Evolutionary conservation across 441 rosid species (phyloP), one percentile per base, ranked within the genome.

Genomic region (Gossypium gossypioides): DNA sequence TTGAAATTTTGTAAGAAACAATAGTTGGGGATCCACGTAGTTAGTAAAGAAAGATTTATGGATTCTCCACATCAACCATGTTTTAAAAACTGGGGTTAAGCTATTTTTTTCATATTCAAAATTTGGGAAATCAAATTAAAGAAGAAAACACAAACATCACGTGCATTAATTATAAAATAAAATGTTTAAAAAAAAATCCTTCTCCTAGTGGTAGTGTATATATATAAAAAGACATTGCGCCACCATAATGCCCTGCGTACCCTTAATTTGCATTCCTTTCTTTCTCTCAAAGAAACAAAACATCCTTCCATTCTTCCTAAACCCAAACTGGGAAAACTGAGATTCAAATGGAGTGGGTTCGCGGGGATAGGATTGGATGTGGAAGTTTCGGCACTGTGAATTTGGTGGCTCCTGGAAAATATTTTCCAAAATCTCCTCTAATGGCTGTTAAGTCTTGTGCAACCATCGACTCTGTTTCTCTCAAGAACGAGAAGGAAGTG

Each of bases 341-440:
- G 29, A 9, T 50, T 65, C 22, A 80, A 42, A 93, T 93, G 97
- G 91, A 93, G 79, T 93, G 97, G 97, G 68, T 89, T 74, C 86
- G 98, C 21, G 92, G 92, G 21, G 89, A 83, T 2, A 77, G 79
- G 21, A 81, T 93, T 42, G 98, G 98, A 6, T 76, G 61, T 51
- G 98, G 98, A 1, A 81, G 92, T 27, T 89, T 88, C 50, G 87
- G 92, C 0, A 82, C 85, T 0, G 88, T 87, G 13, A 79, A 76
- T 80, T 69, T 85, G 25, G 95, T 90, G 0, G 66, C 56, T 1
- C 76, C 87, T 7, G 76, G n/a, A 15, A 8, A 4, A 2, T 69
- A 2, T 21, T 44, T 5, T 37, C 9, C 10, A 16, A 74, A 66
- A 22, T 85, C 84, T 8, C 69, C 87, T 0, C 3, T 73, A 46